Evolutionary conservation across 2,329 filamentous ascomycete genomes (phyloP).

Genomic region (Fusarium tricinctum): DNA sequence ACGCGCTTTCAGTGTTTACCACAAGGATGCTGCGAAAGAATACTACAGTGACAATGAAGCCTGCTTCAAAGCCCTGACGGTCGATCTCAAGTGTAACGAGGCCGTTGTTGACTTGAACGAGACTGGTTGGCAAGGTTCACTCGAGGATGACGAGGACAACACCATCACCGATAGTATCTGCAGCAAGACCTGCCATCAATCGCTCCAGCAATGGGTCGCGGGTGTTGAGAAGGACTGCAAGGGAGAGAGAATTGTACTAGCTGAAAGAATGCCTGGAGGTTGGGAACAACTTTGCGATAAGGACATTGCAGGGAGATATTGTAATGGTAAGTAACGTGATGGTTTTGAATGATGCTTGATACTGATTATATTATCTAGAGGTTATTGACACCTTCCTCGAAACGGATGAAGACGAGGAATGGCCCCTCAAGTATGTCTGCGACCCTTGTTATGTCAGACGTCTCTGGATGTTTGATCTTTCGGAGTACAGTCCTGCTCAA

Average conservation of each 20-base stretch:
- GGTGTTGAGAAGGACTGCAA: neutral
- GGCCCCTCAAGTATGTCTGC: slow-evolving; percentile 5
- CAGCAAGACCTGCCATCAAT: neutral
- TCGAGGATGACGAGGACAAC: neutral
- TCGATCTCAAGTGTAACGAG: slow-evolving; percentile 1
- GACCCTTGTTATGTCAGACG: slow-evolving; percentile 13
- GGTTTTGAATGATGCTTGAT: accelerated
- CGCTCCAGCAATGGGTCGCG: neutral
- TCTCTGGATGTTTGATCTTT: slow-evolving; percentile 16
- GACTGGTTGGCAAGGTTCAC: neutral
- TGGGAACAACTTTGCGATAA: slow-evolving; percentile 17
- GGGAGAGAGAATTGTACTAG: neutral
- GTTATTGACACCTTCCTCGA: neutral
- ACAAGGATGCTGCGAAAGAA: neutral
- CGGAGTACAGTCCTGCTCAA: slow-evolving; percentile 4
- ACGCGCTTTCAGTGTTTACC: neutral
- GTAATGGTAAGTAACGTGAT: neutral
- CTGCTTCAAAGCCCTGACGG: neutral
- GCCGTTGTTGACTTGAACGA: neutral
- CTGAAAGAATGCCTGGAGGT: neutral
- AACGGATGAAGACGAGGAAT: neutral
- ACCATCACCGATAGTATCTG: slow-evolving; percentile 3
- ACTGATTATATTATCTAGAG: neutral
- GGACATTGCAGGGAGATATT: slow-evolving; percentile 9
- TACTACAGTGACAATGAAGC: neutral